Evolutionary conservation across 305 asterid genomes (phyloP), one percentile per base, ranked within the genome.

Genomic region (Rubia peregrina): DNA sequence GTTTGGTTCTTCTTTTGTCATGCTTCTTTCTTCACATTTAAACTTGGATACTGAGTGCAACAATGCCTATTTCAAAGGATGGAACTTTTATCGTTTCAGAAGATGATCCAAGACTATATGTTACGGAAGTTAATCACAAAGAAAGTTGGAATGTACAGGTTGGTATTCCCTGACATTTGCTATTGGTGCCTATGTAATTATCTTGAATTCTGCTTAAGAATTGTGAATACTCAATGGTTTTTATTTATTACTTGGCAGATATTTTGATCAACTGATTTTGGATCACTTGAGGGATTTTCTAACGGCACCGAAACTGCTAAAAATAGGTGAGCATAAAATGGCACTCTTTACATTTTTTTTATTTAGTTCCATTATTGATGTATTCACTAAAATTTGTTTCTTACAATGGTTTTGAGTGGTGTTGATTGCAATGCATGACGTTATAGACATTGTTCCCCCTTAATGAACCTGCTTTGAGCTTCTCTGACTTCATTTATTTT

Each of bases 131-230:
- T 71, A 85, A 81, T 43, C 61, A 88, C 43, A 86, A 85, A 61
- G 92, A 88, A 70, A 88, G 83, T 80, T 92, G 96, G 96, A 91
- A 90, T 51, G 95, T 84, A 73, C 98, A 92, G 98, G 98, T 91
- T 61, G 73, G 74, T 73, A 73, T 67, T 21, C 65, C 76, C 61
- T 16, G 56, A 16, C 56, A 17, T 55, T 60, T 41, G 69, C 40
- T 63, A 68, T 76, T 74, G 75, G 75, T 75, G 70, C 42, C 74
- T 69, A 68, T 65, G 75, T 57, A 60, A 56, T 53, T 70, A 33
- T 62, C 60, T 78, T 76, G 75, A 65, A 72, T 26, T 74, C 53
- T 48, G 61, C 72, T 48, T 69, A 57, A 63, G 19, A 60, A 51
- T 74, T 43, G 43, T 56, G 26, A 12, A n/a, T 63, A 7, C 7